Conservation (phyloP, 768 basidiomycete species). For the Coprinopsis strossmayeri region DNA sequence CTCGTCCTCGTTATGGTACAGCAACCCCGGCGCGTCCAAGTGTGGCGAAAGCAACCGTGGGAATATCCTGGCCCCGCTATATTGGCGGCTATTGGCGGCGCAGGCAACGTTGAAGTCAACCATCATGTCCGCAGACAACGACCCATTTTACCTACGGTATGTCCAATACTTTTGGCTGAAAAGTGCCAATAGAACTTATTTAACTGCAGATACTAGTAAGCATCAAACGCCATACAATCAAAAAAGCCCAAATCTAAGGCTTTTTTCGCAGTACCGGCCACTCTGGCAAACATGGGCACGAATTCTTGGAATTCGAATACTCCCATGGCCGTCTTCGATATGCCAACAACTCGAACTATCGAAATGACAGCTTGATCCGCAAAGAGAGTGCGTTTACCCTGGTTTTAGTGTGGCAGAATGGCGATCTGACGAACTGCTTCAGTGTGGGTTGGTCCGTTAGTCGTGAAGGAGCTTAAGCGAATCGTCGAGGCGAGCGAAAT, state of each 20-base stretch:
- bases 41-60: no score
- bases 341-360: slow-evolving; percentile 98
- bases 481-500: slow-evolving; percentile 93
- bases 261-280: slow-evolving; percentile 74
- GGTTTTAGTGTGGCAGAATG: neutral
- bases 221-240: neutral
- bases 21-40: no score
- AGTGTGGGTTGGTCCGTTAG: slow-evolving; percentile 95
- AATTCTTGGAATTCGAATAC: slow-evolving; percentile 98
- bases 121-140: slow-evolving; percentile 52
- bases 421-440: neutral
- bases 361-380: slow-evolving; percentile 94
- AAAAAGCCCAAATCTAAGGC: slow-evolving; percentile 5
- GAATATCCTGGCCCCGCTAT: no score
- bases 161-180: neutral
- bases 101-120: no score
- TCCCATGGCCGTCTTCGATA: slow-evolving; percentile 94
- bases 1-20: no score
- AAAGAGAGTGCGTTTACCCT: slow-evolving; percentile 82
- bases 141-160: slow-evolving; percentile 77
- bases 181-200: neutral
- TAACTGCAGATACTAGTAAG: slow-evolving; percentile 41
- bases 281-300: slow-evolving; percentile 95
- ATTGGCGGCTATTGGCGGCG: no score
- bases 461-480: slow-evolving; percentile 90